phyloP scores from a whole-genome alignment of 2,329 filamentous ascomycete species.

The Aspergillus sp. region DNA sequence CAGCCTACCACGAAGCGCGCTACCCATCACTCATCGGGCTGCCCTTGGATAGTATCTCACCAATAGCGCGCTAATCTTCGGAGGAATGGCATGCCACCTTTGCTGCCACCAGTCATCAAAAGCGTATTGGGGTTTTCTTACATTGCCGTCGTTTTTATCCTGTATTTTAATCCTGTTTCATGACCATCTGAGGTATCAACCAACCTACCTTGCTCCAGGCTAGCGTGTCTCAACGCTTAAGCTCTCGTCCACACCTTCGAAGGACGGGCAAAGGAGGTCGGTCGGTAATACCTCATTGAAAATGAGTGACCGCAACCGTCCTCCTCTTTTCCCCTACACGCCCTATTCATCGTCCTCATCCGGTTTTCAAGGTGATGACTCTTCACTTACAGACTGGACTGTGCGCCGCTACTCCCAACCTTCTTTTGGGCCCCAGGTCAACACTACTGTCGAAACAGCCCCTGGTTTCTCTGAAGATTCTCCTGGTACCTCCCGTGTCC shows the following conservation, averaged over 20 bases:
- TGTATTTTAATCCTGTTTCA: too few relatives aligned
- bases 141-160: too few relatives aligned
- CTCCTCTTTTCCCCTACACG: constrained; percentile 10
- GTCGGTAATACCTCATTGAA: constrained; percentile 6
- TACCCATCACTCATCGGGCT: not conserved
- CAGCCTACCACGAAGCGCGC: constrained; percentile 12
- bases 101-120: too few relatives aligned
- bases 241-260: constrained; percentile 2
- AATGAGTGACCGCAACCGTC: constrained; percentile 17
- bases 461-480: constrained; percentile 9
- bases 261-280: constrained; percentile 6
- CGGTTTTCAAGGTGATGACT: constrained; percentile 11
- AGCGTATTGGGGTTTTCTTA: too few relatives aligned
- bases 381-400: constrained; percentile 10
- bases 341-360: constrained; percentile 13
- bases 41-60: constrained; percentile 3
- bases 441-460: constrained; percentile 7
- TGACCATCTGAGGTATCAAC: not conserved
- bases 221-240: not conserved
- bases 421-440: constrained; percentile 9
- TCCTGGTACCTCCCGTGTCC: constrained; percentile 5
- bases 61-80: not conserved
- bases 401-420: constrained; percentile 13
- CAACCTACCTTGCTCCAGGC: not conserved
- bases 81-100: too few relatives aligned